Evolutionary conservation across 148 eudicot genomes (phyloP).

Genomic region (Camellia lanceoleosa): DNA sequence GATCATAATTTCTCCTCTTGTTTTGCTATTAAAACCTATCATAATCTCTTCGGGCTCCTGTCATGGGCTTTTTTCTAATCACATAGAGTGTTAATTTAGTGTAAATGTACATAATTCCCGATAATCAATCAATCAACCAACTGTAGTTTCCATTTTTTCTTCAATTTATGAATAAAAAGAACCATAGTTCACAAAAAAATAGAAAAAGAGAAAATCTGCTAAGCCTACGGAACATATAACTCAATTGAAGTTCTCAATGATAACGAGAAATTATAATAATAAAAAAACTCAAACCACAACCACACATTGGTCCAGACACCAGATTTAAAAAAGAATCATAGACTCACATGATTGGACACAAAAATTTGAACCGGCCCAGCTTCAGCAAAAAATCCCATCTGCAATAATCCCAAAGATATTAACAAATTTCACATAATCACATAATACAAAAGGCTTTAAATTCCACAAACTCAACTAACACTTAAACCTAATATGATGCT

Average conservation of each 20-base stretch:
- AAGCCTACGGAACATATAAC: neutral
- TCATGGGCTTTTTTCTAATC: neutral
- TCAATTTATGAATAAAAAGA: neutral
- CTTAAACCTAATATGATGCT: too few species aligned
- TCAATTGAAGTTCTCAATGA: neutral
- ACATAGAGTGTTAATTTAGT: too few species aligned
- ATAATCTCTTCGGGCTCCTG: neutral
- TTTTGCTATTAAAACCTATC: neutral
- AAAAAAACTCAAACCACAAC: neutral
- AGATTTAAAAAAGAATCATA: neutral
- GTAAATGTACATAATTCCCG: neutral
- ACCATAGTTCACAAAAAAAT: neutral
- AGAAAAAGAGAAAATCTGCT: neutral
- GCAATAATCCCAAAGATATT: conserved; percentile 22
- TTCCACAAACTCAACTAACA: neutral
- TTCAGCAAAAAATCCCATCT: conserved; percentile 99
- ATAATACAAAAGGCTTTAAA: neutral
- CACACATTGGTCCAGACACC: neutral
- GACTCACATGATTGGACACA: conserved; percentile 88
- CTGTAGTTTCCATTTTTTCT: neutral
- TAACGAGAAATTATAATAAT: neutral
- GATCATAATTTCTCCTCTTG: too few species aligned
- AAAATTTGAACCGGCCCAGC: conserved; percentile 98
- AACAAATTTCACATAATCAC: neutral
- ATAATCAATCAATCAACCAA: neutral